A percentile compares a stretch with the other conserved stretches of the same genome.
Conservation (phyloP, 805 yeast species). For the Dipodascus albidus region DNA sequence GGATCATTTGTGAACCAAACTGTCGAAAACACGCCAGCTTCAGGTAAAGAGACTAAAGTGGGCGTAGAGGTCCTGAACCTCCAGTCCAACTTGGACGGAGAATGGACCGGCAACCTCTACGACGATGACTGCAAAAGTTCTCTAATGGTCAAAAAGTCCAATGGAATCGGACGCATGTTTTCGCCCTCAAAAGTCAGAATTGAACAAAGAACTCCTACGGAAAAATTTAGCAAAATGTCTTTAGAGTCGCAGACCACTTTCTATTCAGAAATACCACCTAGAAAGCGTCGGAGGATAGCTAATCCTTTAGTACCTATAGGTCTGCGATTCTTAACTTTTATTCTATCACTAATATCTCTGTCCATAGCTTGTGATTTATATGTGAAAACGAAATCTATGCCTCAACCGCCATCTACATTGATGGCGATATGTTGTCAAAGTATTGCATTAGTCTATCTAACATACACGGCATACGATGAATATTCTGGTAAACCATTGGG, state of each 20-base stretch:
- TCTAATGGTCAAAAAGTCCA: background rate
- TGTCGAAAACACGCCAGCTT: background rate
- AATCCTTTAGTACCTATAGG: background rate
- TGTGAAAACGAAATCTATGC: slow-evolving; percentile 22
- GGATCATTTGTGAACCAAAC: background rate
- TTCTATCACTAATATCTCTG: background rate
- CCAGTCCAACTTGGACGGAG: background rate
- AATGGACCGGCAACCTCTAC: background rate
- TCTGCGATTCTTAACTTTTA: background rate
- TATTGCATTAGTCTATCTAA: slow-evolving; percentile 62
- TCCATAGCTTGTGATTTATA: background rate
- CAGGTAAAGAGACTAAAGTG: background rate
- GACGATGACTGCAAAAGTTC: background rate
- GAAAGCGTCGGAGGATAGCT: background rate
- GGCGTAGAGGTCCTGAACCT: background rate
- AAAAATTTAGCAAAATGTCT: background rate
- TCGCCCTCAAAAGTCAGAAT: background rate
- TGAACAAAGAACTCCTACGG: background rate
- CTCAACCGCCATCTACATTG: slow-evolving; percentile 79
- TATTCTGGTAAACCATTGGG: slow-evolving; percentile 89
- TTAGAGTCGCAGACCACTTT: background rate
- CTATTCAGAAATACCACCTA: background rate
- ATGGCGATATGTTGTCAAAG: slow-evolving; percentile 86
- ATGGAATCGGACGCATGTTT: background rate
- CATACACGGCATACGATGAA: slow-evolving; percentile 82